Evolutionary conservation across 2,329 filamentous ascomycete species (phyloP).

Genomic region (Trichophyton simii): DNA sequence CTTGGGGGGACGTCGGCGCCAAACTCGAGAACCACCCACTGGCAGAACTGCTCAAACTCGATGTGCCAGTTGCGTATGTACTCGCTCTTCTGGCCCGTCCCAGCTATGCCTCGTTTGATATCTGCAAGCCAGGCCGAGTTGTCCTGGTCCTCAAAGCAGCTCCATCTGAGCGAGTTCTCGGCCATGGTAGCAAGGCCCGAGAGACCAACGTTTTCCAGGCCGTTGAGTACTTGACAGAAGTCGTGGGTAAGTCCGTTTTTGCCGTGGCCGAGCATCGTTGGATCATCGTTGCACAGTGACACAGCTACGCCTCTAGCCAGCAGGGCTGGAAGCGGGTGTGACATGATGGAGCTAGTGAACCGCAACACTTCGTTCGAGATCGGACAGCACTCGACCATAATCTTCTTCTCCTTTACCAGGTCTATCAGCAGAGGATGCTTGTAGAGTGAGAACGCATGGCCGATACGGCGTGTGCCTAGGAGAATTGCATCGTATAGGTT

Average conservation of each 20-base stretch:
- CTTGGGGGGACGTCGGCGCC: constrained; percentile 20
- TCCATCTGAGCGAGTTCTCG: constrained; percentile 86
- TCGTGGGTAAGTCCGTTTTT: constrained; percentile 75
- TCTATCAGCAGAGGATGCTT: constrained; percentile 84
- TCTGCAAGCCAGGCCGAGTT: constrained; percentile 58
- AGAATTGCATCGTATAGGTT: constrained; percentile 86
- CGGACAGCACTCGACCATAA: constrained; percentile 80
- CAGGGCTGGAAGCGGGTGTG: constrained; percentile 57
- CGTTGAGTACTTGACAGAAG: constrained; percentile 90
- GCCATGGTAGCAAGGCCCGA: constrained; percentile 75
- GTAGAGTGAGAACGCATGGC: constrained; percentile 76
- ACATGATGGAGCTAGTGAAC: constrained; percentile 61
- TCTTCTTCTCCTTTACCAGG: constrained; percentile 76
- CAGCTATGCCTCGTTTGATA: constrained; percentile 61
- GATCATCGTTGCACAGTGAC: constrained; percentile 79
- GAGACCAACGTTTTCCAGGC: constrained; percentile 80
- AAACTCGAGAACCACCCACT: constrained; percentile 77
- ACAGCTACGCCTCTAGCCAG: constrained; percentile 33
- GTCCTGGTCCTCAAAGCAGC: constrained; percentile 70
- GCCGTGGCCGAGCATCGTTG: constrained; percentile 74
- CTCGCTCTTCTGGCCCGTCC: constrained; percentile 56
- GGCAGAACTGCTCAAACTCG: constrained; percentile 80
- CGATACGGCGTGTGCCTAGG: constrained; percentile 76
- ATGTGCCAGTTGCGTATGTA: constrained; percentile 65
- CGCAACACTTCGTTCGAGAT: constrained; percentile 82